Percentiles rank a stretch among this genome's conserved stretches.
These are phyloP conservation scores for Luzula sylvatica DNA, from an alignment of 176 grass and related monocot species.

Conservation along the genomic window DNA sequence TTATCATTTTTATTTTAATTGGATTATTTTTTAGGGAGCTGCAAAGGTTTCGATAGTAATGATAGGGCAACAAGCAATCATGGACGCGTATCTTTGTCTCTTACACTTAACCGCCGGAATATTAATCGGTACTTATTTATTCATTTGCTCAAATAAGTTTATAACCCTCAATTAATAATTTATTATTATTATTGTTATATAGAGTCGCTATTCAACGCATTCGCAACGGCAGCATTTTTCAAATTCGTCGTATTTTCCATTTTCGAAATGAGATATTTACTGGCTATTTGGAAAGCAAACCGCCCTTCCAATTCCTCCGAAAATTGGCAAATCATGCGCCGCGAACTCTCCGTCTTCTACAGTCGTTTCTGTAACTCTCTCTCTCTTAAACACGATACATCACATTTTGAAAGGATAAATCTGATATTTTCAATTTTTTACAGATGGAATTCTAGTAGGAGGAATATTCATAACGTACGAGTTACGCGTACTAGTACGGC, in stretches of 20 bases:
- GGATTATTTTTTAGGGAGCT: constrained; percentile 61
- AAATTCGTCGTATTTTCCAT: constrained; percentile 99
- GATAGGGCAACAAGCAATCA: constrained; percentile 99
- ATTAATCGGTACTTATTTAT: constrained; percentile 59
- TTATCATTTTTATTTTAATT: constrained; percentile 14
- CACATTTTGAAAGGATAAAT: no score
- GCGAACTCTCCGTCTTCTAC: constrained; percentile 92
- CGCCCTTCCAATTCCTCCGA: constrained; percentile 80
- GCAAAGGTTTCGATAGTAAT: constrained; percentile 94
- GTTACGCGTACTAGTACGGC: constrained; percentile 67
- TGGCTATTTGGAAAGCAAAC: constrained; percentile 96
- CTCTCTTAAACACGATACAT: background rate
- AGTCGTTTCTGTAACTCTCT: constrained; percentile 93
- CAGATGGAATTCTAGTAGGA: constrained; percentile 98
- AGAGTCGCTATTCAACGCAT: constrained; percentile 99
- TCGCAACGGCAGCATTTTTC: constrained; percentile 95
- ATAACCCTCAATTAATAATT: constrained; percentile 1
- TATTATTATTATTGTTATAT: constrained; percentile 16
- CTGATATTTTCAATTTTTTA: constrained; percentile 25
- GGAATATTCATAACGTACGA: constrained; percentile 93
- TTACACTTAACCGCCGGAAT: constrained; percentile 96
- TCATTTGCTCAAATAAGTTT: no score
- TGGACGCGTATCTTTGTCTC: constrained; percentile 98
- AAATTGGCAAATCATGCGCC: constrained; percentile 91
- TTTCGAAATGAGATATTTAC: constrained; percentile 98